phyloP scores from a whole-genome alignment of 768 basidiomycete species.

The Boletales sp. region DNA sequence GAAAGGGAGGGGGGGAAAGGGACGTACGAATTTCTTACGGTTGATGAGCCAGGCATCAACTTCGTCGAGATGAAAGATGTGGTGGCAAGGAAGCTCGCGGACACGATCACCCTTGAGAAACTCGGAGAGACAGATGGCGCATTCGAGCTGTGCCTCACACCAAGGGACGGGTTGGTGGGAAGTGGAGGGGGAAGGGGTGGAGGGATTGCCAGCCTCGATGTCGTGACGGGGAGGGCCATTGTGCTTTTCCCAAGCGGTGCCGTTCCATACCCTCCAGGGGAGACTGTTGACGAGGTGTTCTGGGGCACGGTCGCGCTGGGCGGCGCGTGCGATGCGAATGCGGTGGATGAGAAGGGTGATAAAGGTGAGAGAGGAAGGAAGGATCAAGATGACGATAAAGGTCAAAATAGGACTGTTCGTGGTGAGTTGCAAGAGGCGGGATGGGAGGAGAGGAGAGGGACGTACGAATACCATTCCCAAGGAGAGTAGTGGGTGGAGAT shows the following conservation, averaged over 20 bases:
- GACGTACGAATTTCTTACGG: slow-evolving; percentile 83
- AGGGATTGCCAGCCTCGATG: slow-evolving; percentile 36
- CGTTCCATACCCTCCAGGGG: slow-evolving; percentile 83
- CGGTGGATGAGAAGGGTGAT: slow-evolving; percentile 88
- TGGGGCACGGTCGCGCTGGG: slow-evolving; percentile 79
- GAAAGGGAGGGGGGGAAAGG: neutral
- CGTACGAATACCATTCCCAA: slow-evolving; percentile 93
- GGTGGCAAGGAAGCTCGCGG: slow-evolving; percentile 88
- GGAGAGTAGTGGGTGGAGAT: slow-evolving; percentile 78
- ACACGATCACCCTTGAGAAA: slow-evolving; percentile 88
- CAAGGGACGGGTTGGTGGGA: slow-evolving; percentile 50
- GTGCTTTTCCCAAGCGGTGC: slow-evolving; percentile 77
- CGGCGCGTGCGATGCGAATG: slow-evolving; percentile 76
- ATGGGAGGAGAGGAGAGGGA: slow-evolving; percentile 1
- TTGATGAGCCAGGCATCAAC: slow-evolving; percentile 91
- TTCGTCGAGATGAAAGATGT: slow-evolving; percentile 92
- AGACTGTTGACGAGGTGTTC: slow-evolving; percentile 74
- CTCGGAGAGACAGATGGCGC: slow-evolving; percentile 88
- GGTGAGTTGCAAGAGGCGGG: slow-evolving; percentile 3
- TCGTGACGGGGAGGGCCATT: slow-evolving; percentile 35
- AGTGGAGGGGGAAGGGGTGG: slow-evolving; percentile 20
- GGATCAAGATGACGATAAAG: slow-evolving; percentile 81
- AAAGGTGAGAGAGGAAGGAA: slow-evolving; percentile 87
- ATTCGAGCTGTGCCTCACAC: slow-evolving; percentile 83
- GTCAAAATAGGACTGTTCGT: slow-evolving; percentile 71